phyloP scores from a whole-genome alignment of 1,139 yeast genomes.

The Hyphopichia khmerensis region DNA sequence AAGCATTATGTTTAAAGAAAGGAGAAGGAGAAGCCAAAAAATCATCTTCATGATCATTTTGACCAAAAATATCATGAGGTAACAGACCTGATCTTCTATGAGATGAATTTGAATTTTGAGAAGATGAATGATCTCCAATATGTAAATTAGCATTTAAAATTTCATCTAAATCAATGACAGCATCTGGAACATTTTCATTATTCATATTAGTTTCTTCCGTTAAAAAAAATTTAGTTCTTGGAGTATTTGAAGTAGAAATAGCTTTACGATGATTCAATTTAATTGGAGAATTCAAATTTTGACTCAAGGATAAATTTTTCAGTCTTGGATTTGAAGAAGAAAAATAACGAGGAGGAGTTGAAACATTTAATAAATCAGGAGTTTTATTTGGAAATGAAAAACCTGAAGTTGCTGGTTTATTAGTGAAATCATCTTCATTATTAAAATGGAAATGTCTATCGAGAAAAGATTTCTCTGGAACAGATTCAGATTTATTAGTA shows the following conservation, averaged over 20 bases:
- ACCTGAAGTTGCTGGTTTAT: slow-evolving; percentile 16
- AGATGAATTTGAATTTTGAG: slow-evolving; percentile 1
- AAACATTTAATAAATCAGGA: slow-evolving; percentile 14
- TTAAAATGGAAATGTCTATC: slow-evolving; percentile 29
- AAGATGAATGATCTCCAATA: slow-evolving; percentile 19
- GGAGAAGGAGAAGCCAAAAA: slow-evolving; percentile 30
- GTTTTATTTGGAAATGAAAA: slow-evolving; percentile 29
- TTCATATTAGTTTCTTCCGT: slow-evolving; percentile 33
- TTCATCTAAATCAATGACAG: slow-evolving; percentile 62
- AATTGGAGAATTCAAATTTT: slow-evolving; percentile 36
- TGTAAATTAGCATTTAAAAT: slow-evolving; percentile 46
- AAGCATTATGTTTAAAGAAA: slow-evolving; percentile 21
- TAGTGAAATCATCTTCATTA: slow-evolving; percentile 36
- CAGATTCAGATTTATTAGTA: neutral
- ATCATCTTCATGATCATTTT: slow-evolving; percentile 35
- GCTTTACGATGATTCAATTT: slow-evolving; percentile 21
- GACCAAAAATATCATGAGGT: slow-evolving; percentile 29
- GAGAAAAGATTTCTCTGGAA: slow-evolving; percentile 11
- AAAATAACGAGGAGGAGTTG: slow-evolving; percentile 17
- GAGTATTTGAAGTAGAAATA: slow-evolving; percentile 15
- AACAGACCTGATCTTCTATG: slow-evolving; percentile 52
- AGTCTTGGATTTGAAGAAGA: slow-evolving; percentile 7
- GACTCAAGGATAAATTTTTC: neutral
- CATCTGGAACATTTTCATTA: slow-evolving; percentile 53
- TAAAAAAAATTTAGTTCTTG: slow-evolving; percentile 27